Evolutionary conservation across 2,329 filamentous ascomycete species (phyloP).

Genomic region (Salinomyces thailandicus): DNA sequence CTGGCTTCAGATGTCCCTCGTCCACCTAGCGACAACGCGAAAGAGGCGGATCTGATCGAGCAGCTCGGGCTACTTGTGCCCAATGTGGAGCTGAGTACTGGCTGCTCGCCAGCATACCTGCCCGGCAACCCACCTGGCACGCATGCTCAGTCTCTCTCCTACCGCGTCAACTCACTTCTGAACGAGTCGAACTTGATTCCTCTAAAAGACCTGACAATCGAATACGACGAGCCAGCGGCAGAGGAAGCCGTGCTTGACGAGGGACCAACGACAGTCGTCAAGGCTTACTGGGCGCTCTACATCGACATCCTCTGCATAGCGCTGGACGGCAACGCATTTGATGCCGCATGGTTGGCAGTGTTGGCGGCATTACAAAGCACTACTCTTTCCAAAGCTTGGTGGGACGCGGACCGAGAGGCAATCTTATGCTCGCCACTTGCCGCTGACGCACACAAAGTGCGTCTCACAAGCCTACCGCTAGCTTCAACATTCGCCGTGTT

Average conservation of each 20-base stretch:
- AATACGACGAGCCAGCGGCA: slow-evolving; percentile 35
- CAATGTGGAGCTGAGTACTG: slow-evolving; percentile 86
- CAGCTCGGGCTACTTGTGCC: slow-evolving; percentile 68
- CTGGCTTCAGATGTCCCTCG: slow-evolving; percentile 62
- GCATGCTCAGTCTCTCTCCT: slow-evolving; percentile 75
- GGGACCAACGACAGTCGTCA: slow-evolving; percentile 43
- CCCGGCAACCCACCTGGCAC: slow-evolving; percentile 72
- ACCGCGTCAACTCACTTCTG: slow-evolving; percentile 65
- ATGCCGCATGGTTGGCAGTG: slow-evolving; percentile 78
- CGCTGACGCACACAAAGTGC: slow-evolving; percentile 45
- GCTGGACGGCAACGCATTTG: slow-evolving; percentile 82
- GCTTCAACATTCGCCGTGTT: slow-evolving; percentile 73
- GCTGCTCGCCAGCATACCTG: slow-evolving; percentile 74
- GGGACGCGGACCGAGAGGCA: slow-evolving; percentile 70
- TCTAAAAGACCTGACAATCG: slow-evolving; percentile 59
- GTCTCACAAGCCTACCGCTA: slow-evolving; percentile 57
- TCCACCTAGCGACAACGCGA: slow-evolving; percentile 31
- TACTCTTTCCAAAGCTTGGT: slow-evolving; percentile 65
- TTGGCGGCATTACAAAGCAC: slow-evolving; percentile 72
- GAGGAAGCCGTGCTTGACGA: slow-evolving; percentile 35
- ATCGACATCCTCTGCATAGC: slow-evolving; percentile 93
- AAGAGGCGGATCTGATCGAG: slow-evolving; percentile 27
- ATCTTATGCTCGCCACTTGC: slow-evolving; percentile 62
- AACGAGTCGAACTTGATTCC: slow-evolving; percentile 60
- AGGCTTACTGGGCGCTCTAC: slow-evolving; percentile 90